Evolutionary conservation across 352 stramenopile genomes (phyloP), one percentile per base, ranked within the genome.

Genomic region (Globisporangium heterothallicum): DNA sequence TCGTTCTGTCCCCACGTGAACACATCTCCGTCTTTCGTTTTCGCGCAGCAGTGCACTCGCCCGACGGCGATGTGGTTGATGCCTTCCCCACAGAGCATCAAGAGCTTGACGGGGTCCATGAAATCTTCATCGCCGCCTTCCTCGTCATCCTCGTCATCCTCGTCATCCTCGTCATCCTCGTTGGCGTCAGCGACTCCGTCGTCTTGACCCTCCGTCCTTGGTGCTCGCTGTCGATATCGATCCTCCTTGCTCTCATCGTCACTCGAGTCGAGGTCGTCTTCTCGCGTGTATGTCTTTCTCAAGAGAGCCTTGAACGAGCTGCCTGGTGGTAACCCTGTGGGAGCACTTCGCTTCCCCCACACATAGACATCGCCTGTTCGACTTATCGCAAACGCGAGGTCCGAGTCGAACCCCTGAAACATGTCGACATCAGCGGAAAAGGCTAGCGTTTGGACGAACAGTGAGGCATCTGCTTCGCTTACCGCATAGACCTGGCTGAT

Each of bases 1-100:
- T 90, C 77, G 42, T 92, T 93, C 18, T 90, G 78, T 7, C 83
- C 83, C 83, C 83, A 93, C 18, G 83, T 88, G 49, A 85, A 93
- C 3, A 92, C 75, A 46, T 92, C 83, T 30, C 83, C 80, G 14
- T 88, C 79, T 54, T 87, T 91, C 1, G 83, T 90, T 19, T 62
- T 70, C 3, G 78, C 83, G 38, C 69, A 86, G 49, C 83, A 93
- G 58, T 93, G 83, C 6, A 81, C 71, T 27, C 83, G 64, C 0
- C 83, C 83, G 2, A 93, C 83, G 21, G 83, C 80, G 32, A 93
- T 93, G 22, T 69, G 42, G 27, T 68, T 84, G 29, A 93, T 43
- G 13, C 75, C 78, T 57, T 93, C 83, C 0, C 77, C 78, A 55
- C 74, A 88, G 13, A 93, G 59, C 14, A 43, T 47, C 0, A 70